A percentile compares a stretch with the other conserved stretches of the same genome.
These are phyloP conservation scores for Lactarius sanguifluus DNA, from an alignment of 768 basidiomycete genomes.

Conservation along the genomic window DNA sequence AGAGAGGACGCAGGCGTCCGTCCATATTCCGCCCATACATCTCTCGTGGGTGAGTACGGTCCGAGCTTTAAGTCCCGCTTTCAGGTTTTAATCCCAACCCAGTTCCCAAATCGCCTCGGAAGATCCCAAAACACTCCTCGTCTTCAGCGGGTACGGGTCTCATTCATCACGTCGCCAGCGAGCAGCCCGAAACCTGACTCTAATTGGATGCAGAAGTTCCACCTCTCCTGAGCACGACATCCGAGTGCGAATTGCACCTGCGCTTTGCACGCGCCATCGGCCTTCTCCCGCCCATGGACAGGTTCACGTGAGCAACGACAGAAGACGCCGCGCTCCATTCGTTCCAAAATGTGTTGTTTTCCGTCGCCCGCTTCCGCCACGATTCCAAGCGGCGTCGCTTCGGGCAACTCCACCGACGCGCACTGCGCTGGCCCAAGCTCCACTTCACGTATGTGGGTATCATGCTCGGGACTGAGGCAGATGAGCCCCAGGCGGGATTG, in stretches of 20 bases:
- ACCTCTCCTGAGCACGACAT: conserved; percentile 70
- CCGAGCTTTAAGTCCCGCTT: no score
- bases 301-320: conserved; percentile 52
- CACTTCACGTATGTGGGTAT: conserved; percentile 81
- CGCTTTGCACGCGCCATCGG: conserved; percentile 65
- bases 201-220: conserved; percentile 65
- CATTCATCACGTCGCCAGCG: no score
- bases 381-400: conserved; percentile 87
- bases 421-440: conserved; percentile 69
- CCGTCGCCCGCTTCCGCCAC: conserved; percentile 87
- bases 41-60: conserved; percentile 46
- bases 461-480: conserved; percentile 51
- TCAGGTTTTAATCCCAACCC: no score
- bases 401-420: conserved; percentile 76
- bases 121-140: no score
- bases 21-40: conserved; percentile 81
- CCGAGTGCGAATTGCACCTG: conserved; percentile 92
- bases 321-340: conserved; percentile 90
- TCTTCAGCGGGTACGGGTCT: no score
- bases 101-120: no score
- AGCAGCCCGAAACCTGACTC: background rate
- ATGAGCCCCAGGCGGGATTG: conserved; percentile 48
- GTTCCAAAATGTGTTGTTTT: conserved; percentile 89
- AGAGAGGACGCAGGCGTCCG: conserved; percentile 65
- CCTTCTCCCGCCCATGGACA: conserved; percentile 46